Evolutionary conservation across 2,329 filamentous ascomycete genomes (phyloP), one percentile per base, ranked within the genome.

Genomic region (Trichothecium sympodiale): DNA sequence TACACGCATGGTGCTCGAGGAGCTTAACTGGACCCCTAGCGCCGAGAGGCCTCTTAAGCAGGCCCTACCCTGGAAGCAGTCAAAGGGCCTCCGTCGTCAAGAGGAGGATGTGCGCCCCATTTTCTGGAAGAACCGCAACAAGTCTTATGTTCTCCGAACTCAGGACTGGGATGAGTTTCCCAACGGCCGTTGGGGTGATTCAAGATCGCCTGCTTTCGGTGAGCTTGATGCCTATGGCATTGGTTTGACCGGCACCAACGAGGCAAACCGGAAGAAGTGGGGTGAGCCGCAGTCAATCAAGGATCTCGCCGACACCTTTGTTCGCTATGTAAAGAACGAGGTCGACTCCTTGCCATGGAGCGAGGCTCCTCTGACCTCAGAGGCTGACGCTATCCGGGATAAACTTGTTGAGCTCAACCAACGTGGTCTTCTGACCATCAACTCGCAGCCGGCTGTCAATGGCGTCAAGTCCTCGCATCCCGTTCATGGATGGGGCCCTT

Each of bases 161-260:
- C 88, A 95, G 55, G 89, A 95, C 48, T 98, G 91, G 91, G 91
- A 98, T 51, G 91, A 98, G 58, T 98, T 95, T 50, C 91, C 91
- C 38, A 98, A 98, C 67, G 91, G 91, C 32, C 83, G 91, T 59
- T 98, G 91, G 91, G 93, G 91, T 61, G 91, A 98, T 59, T 89
- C 88, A 35, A 77, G 91, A 44, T 96, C 89, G 39, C 91, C 91
- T 41, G 91, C 91, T 34, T 98, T 95, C 52, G 91, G 91, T 51
- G 87, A 95, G 59, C 67, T 96, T 35, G 89, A 96, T 59, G 80
- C 86, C 8, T 96, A 98, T 53, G 89, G 88, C 30, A 86, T 96
- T 49, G 87, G 88, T 31, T 63, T 98, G 48, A 93, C 89, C 46
- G 91, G 91, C 20, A 93, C 85, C 35, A 98, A 94, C 54, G 88